A percentile compares a stretch with the other conserved stretches of the same genome.
Evolutionary conservation across 2,329 filamentous ascomycete species (phyloP).

Genomic region (Colletotrichum gloeosporioides): DNA sequence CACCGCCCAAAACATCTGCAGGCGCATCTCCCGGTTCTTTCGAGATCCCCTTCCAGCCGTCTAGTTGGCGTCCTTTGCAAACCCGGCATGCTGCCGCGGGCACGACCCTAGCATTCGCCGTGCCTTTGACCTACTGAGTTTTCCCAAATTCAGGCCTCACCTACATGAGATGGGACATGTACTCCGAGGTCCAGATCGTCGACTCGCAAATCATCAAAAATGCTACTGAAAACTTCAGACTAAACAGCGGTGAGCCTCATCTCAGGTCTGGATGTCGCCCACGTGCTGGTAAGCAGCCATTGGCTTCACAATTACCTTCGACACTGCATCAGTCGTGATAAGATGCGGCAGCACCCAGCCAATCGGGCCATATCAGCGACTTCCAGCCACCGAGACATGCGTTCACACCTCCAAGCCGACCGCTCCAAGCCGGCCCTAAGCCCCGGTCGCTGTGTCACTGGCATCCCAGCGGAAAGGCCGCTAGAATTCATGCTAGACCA

Average conservation of each 20-base stretch:
- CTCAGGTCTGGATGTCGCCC: not conserved
- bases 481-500: not conserved
- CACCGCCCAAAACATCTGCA: constrained; percentile 3
- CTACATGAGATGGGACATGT: not conserved
- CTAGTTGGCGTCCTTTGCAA: not conserved
- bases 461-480: not conserved
- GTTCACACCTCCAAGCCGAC: not conserved
- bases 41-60: not conserved
- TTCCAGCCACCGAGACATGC: not conserved
- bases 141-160: not conserved
- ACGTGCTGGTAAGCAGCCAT: not conserved
- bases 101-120: not conserved
- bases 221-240: not conserved
- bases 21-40: constrained; percentile 9
- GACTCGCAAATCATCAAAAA: not conserved
- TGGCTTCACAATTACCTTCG: not conserved
- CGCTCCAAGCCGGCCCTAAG: not conserved
- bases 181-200: not conserved
- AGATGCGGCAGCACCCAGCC: not conserved
- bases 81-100: not conserved
- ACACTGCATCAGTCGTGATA: not conserved
- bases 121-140: not conserved
- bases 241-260: constrained; percentile 15
- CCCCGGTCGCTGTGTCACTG: not conserved
- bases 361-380: constrained; percentile 1